Base-by-base conservation (phyloP, 1,139 yeast species). In the Blastobotrys aristatus region DNA sequence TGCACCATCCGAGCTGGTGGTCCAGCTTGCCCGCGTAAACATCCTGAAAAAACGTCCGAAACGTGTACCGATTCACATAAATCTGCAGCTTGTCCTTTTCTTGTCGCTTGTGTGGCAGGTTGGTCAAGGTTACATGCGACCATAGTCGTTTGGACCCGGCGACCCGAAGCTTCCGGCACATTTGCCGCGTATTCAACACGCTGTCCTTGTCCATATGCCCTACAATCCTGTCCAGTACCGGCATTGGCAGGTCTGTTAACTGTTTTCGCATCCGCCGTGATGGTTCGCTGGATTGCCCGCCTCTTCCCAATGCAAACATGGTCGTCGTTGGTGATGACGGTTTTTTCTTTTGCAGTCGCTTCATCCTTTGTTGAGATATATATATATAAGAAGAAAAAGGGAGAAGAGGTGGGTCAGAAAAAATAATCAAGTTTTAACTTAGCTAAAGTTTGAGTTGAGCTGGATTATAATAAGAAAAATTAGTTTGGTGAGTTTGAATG, bases 11-110 rank as follows among this genome's bases (percentile, higher is more conserved):
- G 18, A 45, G 26, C 21, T 45, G 48, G 10, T 34, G 31, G 36
- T 45, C 41, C 16, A 40, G 21, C n/a, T 22, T 17, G 14, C 48
- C 48, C 24, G 14, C 13, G n/a, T 26, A 45, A 2, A 21, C 35
- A 17, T 45, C 48, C 20, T 40, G 40, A 21, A 45, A 40, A 33
- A 45, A 45, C 6, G 40, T 30, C 14, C 48, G 40, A 22, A 30
- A 36, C 5, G 34, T 35, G 22, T 27, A 30, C 30, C 13, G 13
- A 20, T 22, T 43, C 30, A 43, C 26, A 27, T n/a, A 43, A n/a
- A 43, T 35, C 17, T 29, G 33, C 11, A 21, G 14, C 31, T 17
- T 14, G 2, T 21, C 29, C 34, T 35, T 24, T 13, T 24, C 26
- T 8, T 29, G 38, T 14, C 46, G 35, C n/a, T 30, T 14, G 4